These are phyloP conservation scores for Tolypocladium album DNA, from an alignment of 2,329 filamentous ascomycete species.

Conservation along the genomic window DNA sequence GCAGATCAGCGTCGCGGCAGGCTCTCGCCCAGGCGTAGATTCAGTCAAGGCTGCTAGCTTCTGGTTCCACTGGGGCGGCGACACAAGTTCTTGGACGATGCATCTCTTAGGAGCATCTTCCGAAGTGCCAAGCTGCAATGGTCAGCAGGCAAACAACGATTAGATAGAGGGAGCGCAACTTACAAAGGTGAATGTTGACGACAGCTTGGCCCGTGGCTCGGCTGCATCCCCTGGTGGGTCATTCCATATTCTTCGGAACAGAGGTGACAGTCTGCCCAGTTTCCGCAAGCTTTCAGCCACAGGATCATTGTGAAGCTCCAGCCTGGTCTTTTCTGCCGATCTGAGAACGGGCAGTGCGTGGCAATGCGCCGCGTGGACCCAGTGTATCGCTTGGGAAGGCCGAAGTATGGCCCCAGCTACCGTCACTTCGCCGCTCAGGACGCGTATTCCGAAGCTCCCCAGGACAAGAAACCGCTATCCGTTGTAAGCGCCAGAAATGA, in stretches of 20 bases:
- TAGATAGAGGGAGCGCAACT: constrained; percentile 4
- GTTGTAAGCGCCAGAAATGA: constrained; percentile 7
- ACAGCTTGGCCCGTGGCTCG: constrained; percentile 7
- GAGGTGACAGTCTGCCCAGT: constrained; percentile 50
- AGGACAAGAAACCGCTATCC: constrained; percentile 48
- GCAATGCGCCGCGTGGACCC: constrained; percentile 56
- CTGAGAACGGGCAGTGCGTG: constrained; percentile 60
- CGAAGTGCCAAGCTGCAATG: constrained; percentile 38
- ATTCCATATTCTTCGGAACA: constrained; percentile 59
- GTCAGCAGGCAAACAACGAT: constrained; percentile 8
- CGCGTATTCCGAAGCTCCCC: constrained; percentile 56
- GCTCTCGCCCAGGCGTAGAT: constrained; percentile 18
- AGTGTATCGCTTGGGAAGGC: constrained; percentile 33
- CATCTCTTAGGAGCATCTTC: constrained; percentile 39
- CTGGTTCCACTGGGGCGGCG: constrained; percentile 51
- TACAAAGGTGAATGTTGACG: constrained; percentile 40
- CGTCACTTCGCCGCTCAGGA: constrained; percentile 51
- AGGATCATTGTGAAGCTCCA: constrained; percentile 48
- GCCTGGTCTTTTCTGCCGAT: constrained; percentile 33
- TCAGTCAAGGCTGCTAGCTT: constrained; percentile 35
- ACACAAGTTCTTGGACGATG: constrained; percentile 42
- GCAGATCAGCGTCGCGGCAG: constrained; percentile 45
- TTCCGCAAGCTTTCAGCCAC: constrained; percentile 35
- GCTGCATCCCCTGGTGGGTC: constrained; percentile 20
- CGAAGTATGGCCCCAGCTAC: constrained; percentile 54